Evolutionary conservation across 176 grass and related monocot species (phyloP), one percentile per base, ranked within the genome.

Genomic region (Saccharum spontaneum): DNA sequence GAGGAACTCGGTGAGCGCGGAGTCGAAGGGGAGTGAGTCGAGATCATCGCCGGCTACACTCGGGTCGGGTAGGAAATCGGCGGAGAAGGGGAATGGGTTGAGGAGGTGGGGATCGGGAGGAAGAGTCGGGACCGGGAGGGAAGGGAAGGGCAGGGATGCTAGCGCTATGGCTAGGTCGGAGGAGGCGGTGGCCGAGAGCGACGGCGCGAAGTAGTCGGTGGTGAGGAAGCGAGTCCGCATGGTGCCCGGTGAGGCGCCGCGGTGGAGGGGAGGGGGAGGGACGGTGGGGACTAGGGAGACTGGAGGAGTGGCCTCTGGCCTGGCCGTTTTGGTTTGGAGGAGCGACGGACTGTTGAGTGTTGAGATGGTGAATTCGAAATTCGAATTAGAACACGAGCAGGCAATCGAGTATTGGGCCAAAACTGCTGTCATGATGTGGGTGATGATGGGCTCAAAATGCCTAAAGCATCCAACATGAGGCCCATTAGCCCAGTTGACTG

Each of bases 151-250:
- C 62, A 93, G 78, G 54, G 66, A 39, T 64, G 60, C 87, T 73
- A 90, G 83, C 68, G 30, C 78, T 79, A 87, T 63, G 22, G 67
- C 80, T 68, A 76, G 75, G 50, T 81, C 87, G 84, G 77, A 36
- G 67, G 80, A 73, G 79, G 81, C 48, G 70, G 85, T 24, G 12
- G 76, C 69, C 71, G 87, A 7, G 45, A 79, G 7, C 40, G 45
- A 48, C 55, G 74, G 75, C 57, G 80, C 61, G 89, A 95, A 95
- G 87, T 92, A 87, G 79, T 98, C 86, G 46, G 89, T 37, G 80
- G 87, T 67, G 72, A 98, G 96, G 87, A 94, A 98, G 71, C 96
- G 91, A 69, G 84, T 79, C 80, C 96, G 80, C 96, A 98, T 97
- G 79, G 31, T 13, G 59, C 10, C 16, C 1, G 52, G 55, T 67